A percentile compares a stretch with the other conserved stretches of the same genome.
Conservation (phyloP, 768 basidiomycete genomes). For the Pleurotus cornucopiae region DNA sequence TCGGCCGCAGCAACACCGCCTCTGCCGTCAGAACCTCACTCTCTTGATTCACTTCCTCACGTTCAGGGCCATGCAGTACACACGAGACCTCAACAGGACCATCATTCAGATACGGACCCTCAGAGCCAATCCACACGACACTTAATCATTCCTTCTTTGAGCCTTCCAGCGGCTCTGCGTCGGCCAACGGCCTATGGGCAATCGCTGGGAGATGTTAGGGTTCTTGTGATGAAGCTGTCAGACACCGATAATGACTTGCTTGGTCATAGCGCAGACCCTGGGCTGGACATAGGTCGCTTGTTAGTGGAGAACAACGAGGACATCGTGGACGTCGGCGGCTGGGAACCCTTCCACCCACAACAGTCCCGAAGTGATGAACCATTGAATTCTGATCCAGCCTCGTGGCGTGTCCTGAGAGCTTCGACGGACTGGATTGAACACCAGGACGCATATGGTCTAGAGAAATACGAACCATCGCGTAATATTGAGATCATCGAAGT, state of each 20-base stretch:
- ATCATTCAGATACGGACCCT: constrained; percentile 35
- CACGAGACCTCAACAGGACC: constrained; percentile 14
- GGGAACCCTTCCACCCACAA: constrained; percentile 37
- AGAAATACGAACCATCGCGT: constrained; percentile 58
- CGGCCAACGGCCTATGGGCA: constrained; percentile 66
- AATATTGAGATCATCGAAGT: constrained; percentile 62
- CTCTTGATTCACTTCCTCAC: constrained; percentile 8
- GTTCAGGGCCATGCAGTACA: constrained; percentile 8
- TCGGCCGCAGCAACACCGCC: constrained; percentile 64
- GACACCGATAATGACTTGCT: not conserved
- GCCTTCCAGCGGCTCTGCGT: constrained; percentile 56
- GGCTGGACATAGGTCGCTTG: constrained; percentile 20
- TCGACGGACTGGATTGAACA: constrained; percentile 75
- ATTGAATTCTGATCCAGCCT: constrained; percentile 29
- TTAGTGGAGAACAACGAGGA: constrained; percentile 66
- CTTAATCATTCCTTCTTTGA: constrained; percentile 67
- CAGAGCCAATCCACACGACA: constrained; percentile 39
- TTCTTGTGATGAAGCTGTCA: constrained; percentile 35
- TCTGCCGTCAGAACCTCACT: constrained; percentile 18
- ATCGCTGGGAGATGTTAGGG: constrained; percentile 56
- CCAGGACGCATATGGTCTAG: constrained; percentile 57
- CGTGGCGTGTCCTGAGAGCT: constrained; percentile 36
- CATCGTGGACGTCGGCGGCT: constrained; percentile 55
- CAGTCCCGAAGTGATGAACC: constrained; percentile 1
- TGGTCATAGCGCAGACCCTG: not conserved